Conservation (phyloP, 164 flowering plant genomes). For the Vitis rupestris region DNA sequence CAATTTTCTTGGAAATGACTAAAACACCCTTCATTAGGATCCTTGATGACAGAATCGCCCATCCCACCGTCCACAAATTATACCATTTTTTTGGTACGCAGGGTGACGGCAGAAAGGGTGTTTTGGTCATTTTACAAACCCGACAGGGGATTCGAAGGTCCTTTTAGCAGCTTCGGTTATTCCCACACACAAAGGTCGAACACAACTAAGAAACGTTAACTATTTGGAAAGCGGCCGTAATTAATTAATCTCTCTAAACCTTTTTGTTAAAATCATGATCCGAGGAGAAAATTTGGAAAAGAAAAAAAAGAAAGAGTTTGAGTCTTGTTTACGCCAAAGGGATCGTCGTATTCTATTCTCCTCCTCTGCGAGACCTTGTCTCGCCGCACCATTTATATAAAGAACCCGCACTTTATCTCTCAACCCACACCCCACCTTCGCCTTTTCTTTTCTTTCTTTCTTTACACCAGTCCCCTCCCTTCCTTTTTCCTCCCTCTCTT, state of each 20-base stretch:
- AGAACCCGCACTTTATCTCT: constrained; percentile 35
- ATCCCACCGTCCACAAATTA: constrained; percentile 7
- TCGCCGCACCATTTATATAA: constrained; percentile 39
- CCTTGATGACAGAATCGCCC: constrained; percentile 6
- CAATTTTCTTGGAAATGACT: background rate
- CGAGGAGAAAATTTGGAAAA: no score
- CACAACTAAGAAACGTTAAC: background rate
- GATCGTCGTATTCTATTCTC: constrained; percentile 31
- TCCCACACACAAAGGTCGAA: constrained; percentile 28
- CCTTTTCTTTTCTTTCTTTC: constrained; percentile 13
- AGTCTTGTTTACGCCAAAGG: constrained; percentile 68
- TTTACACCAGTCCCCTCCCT: background rate
- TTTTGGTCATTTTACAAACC: no score
- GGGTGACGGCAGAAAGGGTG: background rate
- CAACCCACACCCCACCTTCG: constrained; percentile 5
- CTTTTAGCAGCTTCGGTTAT: constrained; percentile 19
- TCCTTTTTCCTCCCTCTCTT: constrained; percentile 17
- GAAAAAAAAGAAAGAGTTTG: constrained; percentile 28
- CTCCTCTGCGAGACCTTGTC: constrained; percentile 2
- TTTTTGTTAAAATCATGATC: constrained; percentile 6
- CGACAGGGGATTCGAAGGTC: no score
- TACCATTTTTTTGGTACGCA: no score
- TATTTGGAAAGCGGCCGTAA: no score
- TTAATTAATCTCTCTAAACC: background rate
- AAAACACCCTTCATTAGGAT: background rate